Percentiles rank a stretch among this genome's conserved stretches.
These are phyloP conservation scores for Coriaria nepalensis DNA, from an alignment of 306 rosid genomes.

Conservation along the genomic window DNA sequence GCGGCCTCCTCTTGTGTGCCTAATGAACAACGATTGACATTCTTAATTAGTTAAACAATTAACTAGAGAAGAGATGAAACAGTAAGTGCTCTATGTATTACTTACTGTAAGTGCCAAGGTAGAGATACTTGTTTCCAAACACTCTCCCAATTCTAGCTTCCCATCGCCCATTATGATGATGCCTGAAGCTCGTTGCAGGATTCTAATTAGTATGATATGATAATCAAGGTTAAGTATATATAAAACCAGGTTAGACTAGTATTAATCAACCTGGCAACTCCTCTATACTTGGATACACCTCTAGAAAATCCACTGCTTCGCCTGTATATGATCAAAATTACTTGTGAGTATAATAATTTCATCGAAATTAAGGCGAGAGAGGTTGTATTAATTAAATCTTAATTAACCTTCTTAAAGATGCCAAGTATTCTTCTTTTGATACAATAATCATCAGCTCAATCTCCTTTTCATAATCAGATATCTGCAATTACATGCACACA, in stretches of 20 bases:
- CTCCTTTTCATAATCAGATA: conserved; percentile 26
- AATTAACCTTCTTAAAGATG: conserved; percentile 31
- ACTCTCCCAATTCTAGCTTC: conserved; percentile 44
- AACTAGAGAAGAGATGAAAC: no score
- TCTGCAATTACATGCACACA: conserved; percentile 3
- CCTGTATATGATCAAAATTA: conserved; percentile 10
- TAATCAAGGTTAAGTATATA: neutral
- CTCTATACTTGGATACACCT: conserved; percentile 40
- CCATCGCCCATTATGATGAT: conserved; percentile 47
- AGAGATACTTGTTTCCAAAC: conserved; percentile 41
- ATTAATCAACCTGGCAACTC: conserved; percentile 25
- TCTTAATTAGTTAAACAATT: neutral
- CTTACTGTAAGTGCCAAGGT: conserved; percentile 33
- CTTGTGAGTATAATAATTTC: neutral
- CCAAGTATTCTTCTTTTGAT: conserved; percentile 28
- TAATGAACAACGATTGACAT: conserved; percentile 4
- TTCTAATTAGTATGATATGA: neutral
- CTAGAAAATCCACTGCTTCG: conserved; percentile 38
- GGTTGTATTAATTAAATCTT: no score
- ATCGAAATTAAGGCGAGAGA: no score
- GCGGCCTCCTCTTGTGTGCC: conserved; percentile 47
- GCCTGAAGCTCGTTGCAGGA: conserved; percentile 17
- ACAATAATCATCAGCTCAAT: conserved; percentile 24
- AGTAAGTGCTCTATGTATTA: neutral
- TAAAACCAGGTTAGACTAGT: no score